Base-by-base conservation (phyloP, 2,329 filamentous ascomycete genomes). In the Zymoseptoria pseudotritici region DNA sequence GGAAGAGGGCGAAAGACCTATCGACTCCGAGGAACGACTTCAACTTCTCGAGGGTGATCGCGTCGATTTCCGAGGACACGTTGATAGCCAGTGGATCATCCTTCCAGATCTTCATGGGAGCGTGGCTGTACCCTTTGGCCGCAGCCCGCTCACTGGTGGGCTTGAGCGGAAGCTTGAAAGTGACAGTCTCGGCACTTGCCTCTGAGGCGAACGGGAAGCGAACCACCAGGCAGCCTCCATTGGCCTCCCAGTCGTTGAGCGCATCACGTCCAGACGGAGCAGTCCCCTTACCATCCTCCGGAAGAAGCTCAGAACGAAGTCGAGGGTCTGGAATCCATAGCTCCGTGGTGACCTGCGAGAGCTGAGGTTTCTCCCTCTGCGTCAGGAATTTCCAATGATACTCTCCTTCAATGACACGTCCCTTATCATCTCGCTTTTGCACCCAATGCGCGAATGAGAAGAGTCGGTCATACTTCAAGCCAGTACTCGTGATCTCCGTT, bases 371-470 rank as follows among this genome's bases (percentile, higher is more conserved):
- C 65, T 88, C 82, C 58, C 88, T 78, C 71, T 86, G 83, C 0
- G 89, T 90, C 71, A 91, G 78, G 70, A 89, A 87, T 13, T 85
- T 80, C 89, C 89, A 94, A 22, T 75, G 74, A 65, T 79, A 79
- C 54, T 74, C 69, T 57, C 73, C 72, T 64, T 77, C 75, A 59
- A 55, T 11, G 49, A 42, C 24, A 20, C 7, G 58, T 50, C 19
- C 62, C 57, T 46, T 64, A 72, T n/a, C 13, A n/a, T 17, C 11
- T 5, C 36, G 36, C 5, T 7, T 4, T 4, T 74, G 74, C 42
- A 77, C 72, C 50, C 79, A 72, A 73, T 92, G 87, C 1, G 89
- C 91, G 71, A 97, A 90, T 54, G 85, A 71, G 61, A 72, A 75
- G 3, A 67, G 70, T 60, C 78, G 72, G 61, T 80, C 78, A 60